Conservation (phyloP, 495 filamentous ascomycete genomes). For the Talaromyces liani region DNA sequence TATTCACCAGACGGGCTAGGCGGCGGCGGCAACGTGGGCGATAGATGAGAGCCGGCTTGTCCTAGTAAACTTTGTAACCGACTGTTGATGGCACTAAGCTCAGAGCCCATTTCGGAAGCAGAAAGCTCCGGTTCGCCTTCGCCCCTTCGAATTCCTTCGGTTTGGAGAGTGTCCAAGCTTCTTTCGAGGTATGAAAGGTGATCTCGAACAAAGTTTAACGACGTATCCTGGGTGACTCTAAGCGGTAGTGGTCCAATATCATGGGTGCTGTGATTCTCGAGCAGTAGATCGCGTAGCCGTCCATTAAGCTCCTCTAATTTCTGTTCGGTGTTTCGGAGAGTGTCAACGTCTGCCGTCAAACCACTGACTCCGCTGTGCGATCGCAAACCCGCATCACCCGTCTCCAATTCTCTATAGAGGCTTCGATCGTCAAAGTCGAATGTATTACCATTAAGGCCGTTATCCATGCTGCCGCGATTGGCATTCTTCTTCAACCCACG, state of each 20-base stretch:
- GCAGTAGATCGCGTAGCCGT: conserved; percentile 58
- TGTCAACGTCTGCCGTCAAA: conserved; percentile 20
- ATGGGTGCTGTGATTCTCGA: conserved; percentile 46
- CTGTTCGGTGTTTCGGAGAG: conserved; percentile 53
- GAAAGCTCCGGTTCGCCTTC: conserved; percentile 14
- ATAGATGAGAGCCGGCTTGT: conserved; percentile 35
- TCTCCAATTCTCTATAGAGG: conserved; percentile 66
- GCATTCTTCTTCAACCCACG: conserved; percentile 48
- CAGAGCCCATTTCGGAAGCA: conserved; percentile 10
- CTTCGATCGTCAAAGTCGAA: conserved; percentile 73
- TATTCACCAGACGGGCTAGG: conserved; percentile 36
- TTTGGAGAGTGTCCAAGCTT: conserved; percentile 31
- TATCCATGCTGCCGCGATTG: conserved; percentile 11
- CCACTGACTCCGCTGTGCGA: conserved; percentile 5
- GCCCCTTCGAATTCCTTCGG: background rate
- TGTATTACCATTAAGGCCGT: conserved; percentile 32
- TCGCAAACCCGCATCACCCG: conserved; percentile 44
- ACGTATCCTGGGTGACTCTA: conserved; percentile 15
- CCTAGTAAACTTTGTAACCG: conserved; percentile 44
- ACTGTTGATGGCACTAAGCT: conserved; percentile 43
- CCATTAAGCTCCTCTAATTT: conserved; percentile 67
- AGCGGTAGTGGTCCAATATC: conserved; percentile 28
- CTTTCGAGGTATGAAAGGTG: conserved; percentile 48
- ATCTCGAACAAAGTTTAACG: conserved; percentile 24
- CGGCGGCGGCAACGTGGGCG: conserved; percentile 38